Base-by-base conservation (phyloP, 495 filamentous ascomycete genomes). In the Penicillium egyptiacum region DNA sequence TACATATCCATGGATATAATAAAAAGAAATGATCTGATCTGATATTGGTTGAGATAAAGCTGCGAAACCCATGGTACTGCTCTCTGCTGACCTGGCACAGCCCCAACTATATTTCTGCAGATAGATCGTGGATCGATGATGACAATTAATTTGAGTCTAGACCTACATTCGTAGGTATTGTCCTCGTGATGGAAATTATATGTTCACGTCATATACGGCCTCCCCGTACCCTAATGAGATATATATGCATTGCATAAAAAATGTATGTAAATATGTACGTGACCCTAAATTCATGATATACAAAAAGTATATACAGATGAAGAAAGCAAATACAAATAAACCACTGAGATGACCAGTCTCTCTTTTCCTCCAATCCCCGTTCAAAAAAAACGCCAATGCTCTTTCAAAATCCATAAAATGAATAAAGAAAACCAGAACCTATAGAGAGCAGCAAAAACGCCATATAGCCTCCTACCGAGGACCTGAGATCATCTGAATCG, bases 251-350 rank as follows among this genome's bases (percentile, higher is more conserved):
- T 35, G 16, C 33, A 37, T 33, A 31, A 9, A 6, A 28, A 17
- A 30, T 48, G n/a, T 48, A 42, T 42, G 39, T 30, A 14, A 48
- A 17, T 47, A 23, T 22, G 19, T 50, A 50, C n/a, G 47, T 37
- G 47, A 50, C 33, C 5, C 20, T 50, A 50, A 23, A 19, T 50
- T 17, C 47, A 23, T 40, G 39, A 51, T 51, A 39, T 40, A 51
- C 28, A 28, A 6, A 28, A 50, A 17, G 49, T 51, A 51, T 40
- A 40, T 28, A 5, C 19, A 50, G 26, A 50, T 12, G 16, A 51
- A 23, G 26, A 17, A 20, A 31, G 28, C 14, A 37, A n/a, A 26
- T 9, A 51, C 9, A 51, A 6, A 23, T 20, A 51, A 39, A 8
- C 17, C n/a, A 33, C 30, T 37, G 19, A 50, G 31, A 40, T 6